phyloP scores from a whole-genome alignment of 192 early-diverging fungal genomes.

The Entrophospora sp. region DNA sequence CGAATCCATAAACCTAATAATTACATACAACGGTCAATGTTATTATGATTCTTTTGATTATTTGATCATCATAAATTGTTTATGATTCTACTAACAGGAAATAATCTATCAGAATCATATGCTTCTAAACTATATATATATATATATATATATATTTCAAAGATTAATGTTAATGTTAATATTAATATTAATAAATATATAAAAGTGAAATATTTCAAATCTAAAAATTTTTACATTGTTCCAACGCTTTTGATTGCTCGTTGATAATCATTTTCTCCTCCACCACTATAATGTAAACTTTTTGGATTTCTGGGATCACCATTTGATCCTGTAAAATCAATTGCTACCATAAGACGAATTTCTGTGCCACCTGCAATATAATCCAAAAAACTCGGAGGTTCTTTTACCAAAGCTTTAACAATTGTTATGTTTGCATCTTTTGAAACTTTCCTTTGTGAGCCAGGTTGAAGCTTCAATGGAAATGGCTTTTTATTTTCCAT shows the following conservation, averaged over 20 bases:
- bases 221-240: conserved; percentile 12
- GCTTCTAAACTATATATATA: conserved; percentile 22
- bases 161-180: too few relatives aligned
- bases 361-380: conserved; percentile 39
- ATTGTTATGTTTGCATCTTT: too few relatives aligned
- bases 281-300: conserved; percentile 37
- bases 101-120: conserved; percentile 41
- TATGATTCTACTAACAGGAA: too few relatives aligned
- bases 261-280: conserved; percentile 40
- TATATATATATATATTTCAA: neutral
- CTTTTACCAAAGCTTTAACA: too few relatives aligned
- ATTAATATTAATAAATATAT: neutral
- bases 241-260: conserved; percentile 39
- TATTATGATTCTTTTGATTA: neutral
- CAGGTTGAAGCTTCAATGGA: too few relatives aligned
- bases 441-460: too few relatives aligned
- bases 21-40: neutral
- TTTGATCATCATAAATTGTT: neutral
- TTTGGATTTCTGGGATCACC: conserved; percentile 37
- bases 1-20: conserved; percentile 38
- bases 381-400: too few relatives aligned
- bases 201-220: neutral
- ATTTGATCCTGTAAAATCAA: conserved; percentile 49
- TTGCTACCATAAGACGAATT: conserved; percentile 34
- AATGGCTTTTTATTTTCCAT: too few relatives aligned